These are phyloP conservation scores for Rhodotorula paludigena DNA, from an alignment of 768 basidiomycete genomes.

Conservation along the genomic window DNA sequence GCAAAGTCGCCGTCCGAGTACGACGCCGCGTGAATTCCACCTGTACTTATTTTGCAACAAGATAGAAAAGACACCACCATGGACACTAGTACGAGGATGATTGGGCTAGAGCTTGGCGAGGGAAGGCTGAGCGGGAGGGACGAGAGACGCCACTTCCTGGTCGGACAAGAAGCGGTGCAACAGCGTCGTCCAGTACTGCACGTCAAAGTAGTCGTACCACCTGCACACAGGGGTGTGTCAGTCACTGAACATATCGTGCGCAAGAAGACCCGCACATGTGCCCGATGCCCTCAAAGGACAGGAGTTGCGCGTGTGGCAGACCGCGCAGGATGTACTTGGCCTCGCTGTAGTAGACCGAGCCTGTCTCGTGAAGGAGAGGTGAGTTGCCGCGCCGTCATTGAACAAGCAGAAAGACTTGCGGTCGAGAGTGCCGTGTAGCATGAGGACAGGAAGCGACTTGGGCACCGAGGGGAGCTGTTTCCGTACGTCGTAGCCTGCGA, in stretches of 20 bases:
- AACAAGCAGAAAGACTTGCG: slow-evolving; percentile 10
- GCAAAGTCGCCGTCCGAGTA: slow-evolving; percentile 48
- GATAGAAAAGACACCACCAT: too few species aligned
- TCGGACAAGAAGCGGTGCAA: slow-evolving; percentile 19
- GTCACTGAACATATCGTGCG: not conserved
- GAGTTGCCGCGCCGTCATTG: not conserved
- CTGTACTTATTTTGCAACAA: too few species aligned
- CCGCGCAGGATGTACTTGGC: slow-evolving; percentile 22
- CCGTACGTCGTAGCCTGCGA: slow-evolving; percentile 33
- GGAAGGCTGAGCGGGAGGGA: not conserved
- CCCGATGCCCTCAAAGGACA: slow-evolving; percentile 26
- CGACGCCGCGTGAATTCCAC: slow-evolving; percentile 34
- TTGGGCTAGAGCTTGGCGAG: not conserved
- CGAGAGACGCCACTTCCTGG: slow-evolving; percentile 6
- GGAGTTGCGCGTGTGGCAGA: slow-evolving; percentile 25
- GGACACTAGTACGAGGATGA: too few species aligned
- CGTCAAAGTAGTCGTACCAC: slow-evolving; percentile 33
- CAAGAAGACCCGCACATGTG: slow-evolving; percentile 9
- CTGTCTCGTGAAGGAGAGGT: not conserved
- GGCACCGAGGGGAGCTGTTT: slow-evolving; percentile 10
- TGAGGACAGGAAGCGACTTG: slow-evolving; percentile 15
- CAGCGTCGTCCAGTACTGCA: slow-evolving; percentile 11
- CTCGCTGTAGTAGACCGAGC: slow-evolving; percentile 32
- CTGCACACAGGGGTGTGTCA: not conserved
- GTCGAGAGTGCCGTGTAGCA: slow-evolving; percentile 31